Conservation (phyloP, 73 alveolate genomes). For the Paramecium tetraurelia region DNA sequence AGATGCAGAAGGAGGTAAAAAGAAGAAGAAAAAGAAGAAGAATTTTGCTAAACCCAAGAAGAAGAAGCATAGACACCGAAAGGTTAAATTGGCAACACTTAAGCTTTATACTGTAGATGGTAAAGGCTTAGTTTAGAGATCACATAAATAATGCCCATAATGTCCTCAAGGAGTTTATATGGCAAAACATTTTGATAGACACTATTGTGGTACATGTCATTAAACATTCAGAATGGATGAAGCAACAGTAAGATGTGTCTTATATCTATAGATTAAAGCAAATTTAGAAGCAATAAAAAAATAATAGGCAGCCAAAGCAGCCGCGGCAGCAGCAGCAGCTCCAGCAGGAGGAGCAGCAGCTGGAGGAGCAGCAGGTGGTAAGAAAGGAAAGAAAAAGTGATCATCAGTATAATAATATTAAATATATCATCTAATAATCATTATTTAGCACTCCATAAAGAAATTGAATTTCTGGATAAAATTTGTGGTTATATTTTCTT, state of each 20-base stretch:
- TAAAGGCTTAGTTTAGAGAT: conserved; percentile 78
- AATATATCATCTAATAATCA: background rate
- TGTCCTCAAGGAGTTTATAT: conserved; percentile 92
- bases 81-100: conserved; percentile 80
- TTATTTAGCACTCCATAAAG: conserved; percentile 6
- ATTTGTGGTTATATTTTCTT: background rate
- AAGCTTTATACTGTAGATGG: conserved; percentile 83
- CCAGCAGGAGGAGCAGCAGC: conserved; percentile 51
- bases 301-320: conserved; percentile 34
- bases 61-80: conserved; percentile 59
- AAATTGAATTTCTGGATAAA: background rate
- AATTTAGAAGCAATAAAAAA: conserved; percentile 48
- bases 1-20: conserved; percentile 43
- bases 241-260: conserved; percentile 26
- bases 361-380: conserved; percentile 51
- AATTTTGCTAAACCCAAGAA: conserved; percentile 52
- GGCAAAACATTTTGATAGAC: conserved; percentile 95
- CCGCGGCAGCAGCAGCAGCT: conserved; percentile 21
- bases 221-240: conserved; percentile 59
- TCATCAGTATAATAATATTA: background rate
- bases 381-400: conserved; percentile 55
- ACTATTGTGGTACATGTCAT: conserved; percentile 90
- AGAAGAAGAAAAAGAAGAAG: conserved; percentile 63
- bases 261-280: background rate
- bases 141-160: conserved; percentile 77